Conservation (phyloP, 495 filamentous ascomycete species). For the Podospora pseudocomata region DNA sequence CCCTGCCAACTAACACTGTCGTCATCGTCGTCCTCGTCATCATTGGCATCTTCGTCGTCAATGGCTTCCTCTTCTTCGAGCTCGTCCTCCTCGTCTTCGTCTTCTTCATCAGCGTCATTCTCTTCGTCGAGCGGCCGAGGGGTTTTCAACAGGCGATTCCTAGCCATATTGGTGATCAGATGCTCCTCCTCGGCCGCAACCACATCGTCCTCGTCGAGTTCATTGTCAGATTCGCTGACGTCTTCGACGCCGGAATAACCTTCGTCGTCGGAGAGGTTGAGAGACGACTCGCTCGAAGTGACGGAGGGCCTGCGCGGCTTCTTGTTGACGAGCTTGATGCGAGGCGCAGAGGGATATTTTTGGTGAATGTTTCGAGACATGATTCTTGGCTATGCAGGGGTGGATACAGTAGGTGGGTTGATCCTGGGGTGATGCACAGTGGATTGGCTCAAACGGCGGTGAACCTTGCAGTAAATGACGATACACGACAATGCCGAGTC, state of each 20-base stretch:
- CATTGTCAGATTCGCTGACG: conserved; percentile 70
- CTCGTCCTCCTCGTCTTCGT: conserved; percentile 33
- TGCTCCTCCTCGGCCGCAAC: conserved; percentile 69
- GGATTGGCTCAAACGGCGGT: conserved; percentile 39
- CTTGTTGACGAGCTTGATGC: conserved; percentile 25
- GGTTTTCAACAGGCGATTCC: conserved; percentile 30
- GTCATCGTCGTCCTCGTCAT: conserved; percentile 29
- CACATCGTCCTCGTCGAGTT: conserved; percentile 64
- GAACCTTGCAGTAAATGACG: conserved; percentile 21
- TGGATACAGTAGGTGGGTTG: conserved; percentile 10
- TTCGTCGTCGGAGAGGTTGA: conserved; percentile 60
- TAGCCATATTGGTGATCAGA: conserved; percentile 50
- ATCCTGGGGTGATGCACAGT: conserved; percentile 10
- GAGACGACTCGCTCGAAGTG: conserved; percentile 36
- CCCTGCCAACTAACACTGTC: conserved; percentile 50
- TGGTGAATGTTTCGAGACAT: conserved; percentile 55
- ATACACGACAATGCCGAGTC: neutral
- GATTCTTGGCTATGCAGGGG: conserved; percentile 26
- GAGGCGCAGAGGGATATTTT: conserved; percentile 41
- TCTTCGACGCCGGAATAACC: conserved; percentile 70
- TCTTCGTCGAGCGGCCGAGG: conserved; percentile 43
- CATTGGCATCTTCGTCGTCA: conserved; percentile 38
- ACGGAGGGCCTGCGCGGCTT: conserved; percentile 36
- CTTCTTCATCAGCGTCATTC: conserved; percentile 32
- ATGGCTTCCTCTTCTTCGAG: conserved; percentile 40